Evolutionary conservation across 2,329 filamentous ascomycete species (phyloP).

Genomic region (Colletotrichum gigasporum): DNA sequence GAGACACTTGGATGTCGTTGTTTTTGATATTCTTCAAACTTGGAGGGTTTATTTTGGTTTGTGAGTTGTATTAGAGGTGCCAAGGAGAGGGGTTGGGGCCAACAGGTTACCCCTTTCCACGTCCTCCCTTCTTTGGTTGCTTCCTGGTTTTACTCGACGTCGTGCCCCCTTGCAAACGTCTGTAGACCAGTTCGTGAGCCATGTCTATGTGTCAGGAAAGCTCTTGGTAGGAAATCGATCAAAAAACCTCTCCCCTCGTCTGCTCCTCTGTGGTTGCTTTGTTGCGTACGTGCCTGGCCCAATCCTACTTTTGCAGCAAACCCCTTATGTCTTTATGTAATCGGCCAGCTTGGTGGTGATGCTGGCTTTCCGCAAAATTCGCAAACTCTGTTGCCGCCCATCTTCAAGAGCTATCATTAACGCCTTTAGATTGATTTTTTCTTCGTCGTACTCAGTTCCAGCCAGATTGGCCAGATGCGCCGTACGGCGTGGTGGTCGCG

Average conservation of each 20-base stretch:
- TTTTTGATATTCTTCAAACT: not conserved
- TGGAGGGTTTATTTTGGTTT: not conserved
- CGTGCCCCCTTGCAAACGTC: not conserved
- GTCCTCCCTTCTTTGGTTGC: not conserved
- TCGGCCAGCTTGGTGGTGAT: conserved; percentile 4
- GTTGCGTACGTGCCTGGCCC: not conserved
- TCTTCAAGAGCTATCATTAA: conserved; percentile 19
- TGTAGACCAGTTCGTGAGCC: not conserved
- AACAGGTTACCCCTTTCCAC: not conserved
- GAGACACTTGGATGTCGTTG: not conserved
- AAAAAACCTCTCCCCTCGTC: not conserved
- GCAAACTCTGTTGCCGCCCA: conserved; percentile 25
- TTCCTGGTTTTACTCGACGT: not conserved
- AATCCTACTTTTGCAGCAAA: not conserved
- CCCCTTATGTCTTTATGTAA: not conserved
- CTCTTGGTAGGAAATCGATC: not conserved
- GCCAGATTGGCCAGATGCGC: conserved; percentile 59
- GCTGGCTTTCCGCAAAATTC: conserved; percentile 1
- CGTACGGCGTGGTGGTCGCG: conserved; percentile 53
- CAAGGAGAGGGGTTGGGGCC: not conserved
- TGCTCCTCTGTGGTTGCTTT: not conserved
- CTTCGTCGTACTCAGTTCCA: conserved; percentile 51
- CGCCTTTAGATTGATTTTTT: conserved; percentile 17
- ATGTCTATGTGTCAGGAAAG: not conserved
- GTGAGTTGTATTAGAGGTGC: not conserved